Evolutionary conservation across 1,284 basidiomycete genomes (phyloP).

Genomic region (Tilletia caries): DNA sequence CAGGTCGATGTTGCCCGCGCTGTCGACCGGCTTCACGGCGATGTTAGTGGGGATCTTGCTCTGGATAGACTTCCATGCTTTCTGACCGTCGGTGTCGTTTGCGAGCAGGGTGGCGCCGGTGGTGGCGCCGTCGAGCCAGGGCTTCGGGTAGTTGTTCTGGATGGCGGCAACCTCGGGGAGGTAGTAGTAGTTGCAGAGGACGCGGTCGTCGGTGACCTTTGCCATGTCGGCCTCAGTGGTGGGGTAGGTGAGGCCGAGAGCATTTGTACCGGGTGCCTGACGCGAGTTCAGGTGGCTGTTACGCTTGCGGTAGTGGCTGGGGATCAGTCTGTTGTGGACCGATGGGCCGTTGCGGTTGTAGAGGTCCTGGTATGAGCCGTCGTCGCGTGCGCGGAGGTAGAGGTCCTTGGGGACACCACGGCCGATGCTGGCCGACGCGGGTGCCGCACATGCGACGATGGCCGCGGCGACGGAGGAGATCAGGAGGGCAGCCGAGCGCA

Average conservation of each 20-base stretch:
- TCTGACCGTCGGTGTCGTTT: slow-evolving; percentile 13
- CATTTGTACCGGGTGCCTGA: background rate
- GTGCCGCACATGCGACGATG: background rate
- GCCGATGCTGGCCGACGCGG: background rate
- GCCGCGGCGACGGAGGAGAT: background rate
- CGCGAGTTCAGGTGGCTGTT: background rate
- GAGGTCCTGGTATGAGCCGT: slow-evolving; percentile 11
- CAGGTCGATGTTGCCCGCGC: slow-evolving; percentile 14
- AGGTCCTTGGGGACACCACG: slow-evolving; percentile 12
- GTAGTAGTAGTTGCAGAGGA: slow-evolving; percentile 39
- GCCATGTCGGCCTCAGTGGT: slow-evolving; percentile 34
- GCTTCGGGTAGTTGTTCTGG: slow-evolving; percentile 31
- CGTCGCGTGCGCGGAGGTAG: background rate
- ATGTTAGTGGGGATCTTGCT: slow-evolving; percentile 5
- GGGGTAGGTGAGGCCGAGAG: slow-evolving; percentile 2
- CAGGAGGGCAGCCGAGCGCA: background rate
- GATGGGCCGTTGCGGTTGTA: slow-evolving; percentile 11
- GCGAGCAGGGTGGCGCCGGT: slow-evolving; percentile 4
- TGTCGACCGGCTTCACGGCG: background rate
- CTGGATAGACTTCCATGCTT: slow-evolving; percentile 9
- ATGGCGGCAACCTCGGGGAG: slow-evolving; percentile 36
- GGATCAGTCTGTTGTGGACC: slow-evolving; percentile 4
- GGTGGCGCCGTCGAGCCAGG: slow-evolving; percentile 23
- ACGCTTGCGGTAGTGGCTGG: background rate
- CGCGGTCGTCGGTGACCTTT: slow-evolving; percentile 23